Conservation (phyloP, 805 yeast genomes). For the Cyberlindnera amylophila region DNA sequence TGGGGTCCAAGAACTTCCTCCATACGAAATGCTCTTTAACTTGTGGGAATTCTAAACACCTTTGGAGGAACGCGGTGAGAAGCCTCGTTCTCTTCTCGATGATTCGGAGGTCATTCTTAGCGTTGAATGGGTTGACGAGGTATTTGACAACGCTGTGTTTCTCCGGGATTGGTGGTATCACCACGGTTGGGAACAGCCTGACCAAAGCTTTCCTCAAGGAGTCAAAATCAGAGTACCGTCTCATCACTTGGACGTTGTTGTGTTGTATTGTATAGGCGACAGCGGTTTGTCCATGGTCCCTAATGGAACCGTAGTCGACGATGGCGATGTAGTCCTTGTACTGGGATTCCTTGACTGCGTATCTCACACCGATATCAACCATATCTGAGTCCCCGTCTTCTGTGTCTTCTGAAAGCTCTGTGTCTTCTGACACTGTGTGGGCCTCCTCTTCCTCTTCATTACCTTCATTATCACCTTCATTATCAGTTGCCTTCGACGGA, state of each 20-base stretch:
- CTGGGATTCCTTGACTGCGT: neutral
- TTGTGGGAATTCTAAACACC: conserved; percentile 58
- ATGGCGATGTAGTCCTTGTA: conserved; percentile 8
- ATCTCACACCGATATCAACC: conserved; percentile 2
- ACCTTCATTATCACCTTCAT: too few species aligned
- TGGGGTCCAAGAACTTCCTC: conserved; percentile 79
- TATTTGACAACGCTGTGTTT: conserved; percentile 61
- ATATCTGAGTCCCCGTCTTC: conserved; percentile 3
- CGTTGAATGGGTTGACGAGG: conserved; percentile 39
- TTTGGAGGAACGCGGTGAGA: conserved; percentile 71
- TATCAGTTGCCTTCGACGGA: too few species aligned
- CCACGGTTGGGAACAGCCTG: conserved; percentile 71
- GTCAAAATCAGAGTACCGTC: conserved; percentile 93
- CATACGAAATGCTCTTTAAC: conserved; percentile 61
- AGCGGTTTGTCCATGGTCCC: conserved; percentile 58
- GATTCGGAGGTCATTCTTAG: conserved; percentile 39
- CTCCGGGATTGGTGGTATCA: conserved; percentile 94
- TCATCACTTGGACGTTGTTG: conserved; percentile 50
- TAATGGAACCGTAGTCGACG: conserved; percentile 45
- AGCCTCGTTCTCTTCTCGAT: conserved; percentile 72
- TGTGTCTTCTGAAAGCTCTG: neutral
- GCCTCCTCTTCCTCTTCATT: neutral
- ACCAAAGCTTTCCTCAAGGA: conserved; percentile 65
- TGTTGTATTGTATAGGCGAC: conserved; percentile 75
- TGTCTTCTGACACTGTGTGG: too few species aligned